These are phyloP conservation scores for Paraphaeosphaeria minitans DNA, from an alignment of 2,329 filamentous ascomycete genomes.

Conservation along the genomic window DNA sequence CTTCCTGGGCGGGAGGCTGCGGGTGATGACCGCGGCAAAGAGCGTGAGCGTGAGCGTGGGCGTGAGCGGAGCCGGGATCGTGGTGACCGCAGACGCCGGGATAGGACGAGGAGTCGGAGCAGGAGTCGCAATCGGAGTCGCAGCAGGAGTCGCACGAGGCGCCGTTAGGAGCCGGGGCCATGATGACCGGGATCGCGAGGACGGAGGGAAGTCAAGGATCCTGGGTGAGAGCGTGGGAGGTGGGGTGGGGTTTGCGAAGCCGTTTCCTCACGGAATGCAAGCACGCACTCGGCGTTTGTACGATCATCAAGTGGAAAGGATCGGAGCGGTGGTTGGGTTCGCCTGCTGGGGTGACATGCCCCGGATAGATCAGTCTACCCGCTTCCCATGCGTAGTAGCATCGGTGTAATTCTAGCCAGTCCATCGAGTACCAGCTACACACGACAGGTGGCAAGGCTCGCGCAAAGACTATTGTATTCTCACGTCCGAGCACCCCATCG, in stretches of 20 bases:
- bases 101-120: slow-evolving; percentile 21
- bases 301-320: neutral
- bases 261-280: neutral
- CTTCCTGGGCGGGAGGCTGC: slow-evolving; percentile 26
- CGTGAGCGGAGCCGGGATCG: slow-evolving; percentile 7
- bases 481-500: too few species aligned
- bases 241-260: neutral
- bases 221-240: too few species aligned
- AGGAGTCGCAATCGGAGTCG: slow-evolving; percentile 18
- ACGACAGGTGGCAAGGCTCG: too few species aligned
- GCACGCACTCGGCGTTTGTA: neutral
- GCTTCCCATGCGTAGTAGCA: neutral
- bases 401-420: neutral
- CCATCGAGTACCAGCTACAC: neutral
- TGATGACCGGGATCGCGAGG: neutral
- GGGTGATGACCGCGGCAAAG: slow-evolving; percentile 18
- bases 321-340: neutral
- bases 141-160: slow-evolving; percentile 13
- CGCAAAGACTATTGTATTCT: too few species aligned
- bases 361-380: neutral
- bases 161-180: slow-evolving; percentile 4
- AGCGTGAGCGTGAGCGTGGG: slow-evolving; percentile 21
- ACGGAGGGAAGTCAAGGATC: neutral
- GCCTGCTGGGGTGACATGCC: neutral
- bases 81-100: slow-evolving; percentile 22